Percentiles rank a stretch among this genome's conserved stretches.
Evolutionary conservation across 2,329 filamentous ascomycete genomes (phyloP).

Genomic region (Cladosporium sp.): DNA sequence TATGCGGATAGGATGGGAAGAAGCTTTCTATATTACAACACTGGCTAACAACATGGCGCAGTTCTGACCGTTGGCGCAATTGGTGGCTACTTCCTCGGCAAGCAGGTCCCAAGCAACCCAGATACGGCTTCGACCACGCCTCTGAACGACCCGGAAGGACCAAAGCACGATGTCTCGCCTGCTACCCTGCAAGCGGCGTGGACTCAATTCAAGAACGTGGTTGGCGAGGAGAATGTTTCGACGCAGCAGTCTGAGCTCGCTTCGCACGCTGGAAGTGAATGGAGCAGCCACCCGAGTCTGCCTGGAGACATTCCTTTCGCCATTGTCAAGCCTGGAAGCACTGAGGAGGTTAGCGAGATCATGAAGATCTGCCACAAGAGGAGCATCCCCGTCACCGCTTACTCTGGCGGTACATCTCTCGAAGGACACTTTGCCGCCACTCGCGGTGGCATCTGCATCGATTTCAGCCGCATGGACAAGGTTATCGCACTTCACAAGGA

Average conservation of each 20-base stretch:
- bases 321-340: conserved; percentile 70
- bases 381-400: conserved; percentile 78
- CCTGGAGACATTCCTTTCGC: conserved; percentile 48
- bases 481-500: conserved; percentile 72
- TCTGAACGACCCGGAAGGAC: conserved; percentile 44
- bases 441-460: conserved; percentile 75
- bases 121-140: conserved; percentile 52
- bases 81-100: conserved; percentile 53
- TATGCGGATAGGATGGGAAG: conserved; percentile 14
- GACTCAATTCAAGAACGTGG: conserved; percentile 57
- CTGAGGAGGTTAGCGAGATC: conserved; percentile 77
- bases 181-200: conserved; percentile 60
- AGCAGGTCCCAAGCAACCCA: conserved; percentile 40
- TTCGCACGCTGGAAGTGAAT: conserved; percentile 57
- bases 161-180: conserved; percentile 52
- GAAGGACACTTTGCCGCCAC: conserved; percentile 87
- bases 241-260: conserved; percentile 51
- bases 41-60: conserved; percentile 27
- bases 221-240: conserved; percentile 60
- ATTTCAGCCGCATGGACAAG: conserved; percentile 81
- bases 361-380: conserved; percentile 84
- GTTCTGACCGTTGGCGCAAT: conserved; percentile 48
- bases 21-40: background rate
- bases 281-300: conserved; percentile 51
- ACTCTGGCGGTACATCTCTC: conserved; percentile 81